Evolutionary conservation across 306 rosid species (phyloP).

Genomic region (Sicyos baderoa): DNA sequence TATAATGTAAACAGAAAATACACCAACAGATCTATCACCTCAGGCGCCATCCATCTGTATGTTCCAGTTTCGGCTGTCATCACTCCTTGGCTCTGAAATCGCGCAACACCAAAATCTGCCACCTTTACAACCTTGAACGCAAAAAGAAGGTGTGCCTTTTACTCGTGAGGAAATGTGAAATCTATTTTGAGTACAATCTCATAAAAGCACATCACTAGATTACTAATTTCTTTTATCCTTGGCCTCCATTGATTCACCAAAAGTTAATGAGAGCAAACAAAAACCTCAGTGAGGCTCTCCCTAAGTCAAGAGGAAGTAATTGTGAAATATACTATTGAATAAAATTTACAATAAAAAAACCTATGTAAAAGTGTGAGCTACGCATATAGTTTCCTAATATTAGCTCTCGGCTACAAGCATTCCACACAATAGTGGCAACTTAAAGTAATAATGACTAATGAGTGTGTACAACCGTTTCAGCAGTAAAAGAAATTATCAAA

Average conservation of each 20-base stretch:
- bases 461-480: not conserved
- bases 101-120: constrained; percentile 99
- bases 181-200: not conserved
- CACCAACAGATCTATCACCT: constrained; percentile 41
- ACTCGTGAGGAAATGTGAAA: not conserved
- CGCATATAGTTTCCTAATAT: not conserved
- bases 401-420: not conserved
- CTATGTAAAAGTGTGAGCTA: not conserved
- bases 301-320: not conserved
- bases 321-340: not conserved
- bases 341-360: not conserved
- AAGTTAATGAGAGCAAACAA: not conserved
- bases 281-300: too few relatives aligned
- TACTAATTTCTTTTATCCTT: not conserved
- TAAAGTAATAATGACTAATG: not conserved
- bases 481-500: not conserved
- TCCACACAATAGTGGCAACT: not conserved
- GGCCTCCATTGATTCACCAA: not conserved
- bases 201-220: constrained; percentile 2
- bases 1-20: not conserved
- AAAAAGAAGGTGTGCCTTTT: constrained; percentile 4
- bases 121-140: constrained; percentile 78
- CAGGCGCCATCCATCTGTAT: constrained; percentile 99
- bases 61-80: constrained; percentile 99
- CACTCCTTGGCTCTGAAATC: constrained; percentile 79